Base-by-base conservation (phyloP, 192 early-diverging fungal species). In the Podila horticola region DNA sequence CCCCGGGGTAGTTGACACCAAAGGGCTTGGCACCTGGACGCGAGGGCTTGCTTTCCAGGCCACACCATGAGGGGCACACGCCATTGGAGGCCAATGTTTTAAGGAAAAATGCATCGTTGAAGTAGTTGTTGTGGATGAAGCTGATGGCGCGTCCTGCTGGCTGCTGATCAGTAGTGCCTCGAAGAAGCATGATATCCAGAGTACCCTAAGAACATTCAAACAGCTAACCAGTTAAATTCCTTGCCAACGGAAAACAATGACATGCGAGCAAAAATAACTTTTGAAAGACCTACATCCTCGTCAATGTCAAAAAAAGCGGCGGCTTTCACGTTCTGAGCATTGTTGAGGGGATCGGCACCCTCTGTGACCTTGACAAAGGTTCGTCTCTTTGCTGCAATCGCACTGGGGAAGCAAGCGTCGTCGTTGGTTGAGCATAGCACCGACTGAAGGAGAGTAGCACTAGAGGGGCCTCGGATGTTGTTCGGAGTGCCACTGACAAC, bases 61-160 rank as follows among this genome's bases (percentile, higher is more conserved):
- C 79, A 29, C 88, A 89, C 83, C 86, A 87, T 2, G 81, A 86
- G 8, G 88, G 77, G 62, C 91, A 88, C 9, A 93, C 92, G 51
- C 89, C 91, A 62, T 90, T 92, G 55, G 90, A 92, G 86, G 91
- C 90, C 29, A 94, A 65, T 0, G 94, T 90, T 76, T 97, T 97
- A 70, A 97, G 83, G 82, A 98, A 98, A 68, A 97, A 97, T 15
- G 95, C 97, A 79, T 98, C 97, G 64, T 93, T 95, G 73, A 94
- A 96, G 71, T 93, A 96, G 70, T 95, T 95, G 84, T 98, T 98
- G 70, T 91, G 88, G 28, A 96, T 85, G 55, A 91, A 88, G 1
- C 86, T 69, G 24, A 86, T 77, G n/a, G 74, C 74, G 48, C 89
- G 86, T 84, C 65, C 86, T 82, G 85, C 86, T 33, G 75, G 66